Percentiles rank a stretch among this genome's conserved stretches.
Evolutionary conservation across 2,329 filamentous ascomycete genomes (phyloP).

Genomic region (Xylariaceae sp.): DNA sequence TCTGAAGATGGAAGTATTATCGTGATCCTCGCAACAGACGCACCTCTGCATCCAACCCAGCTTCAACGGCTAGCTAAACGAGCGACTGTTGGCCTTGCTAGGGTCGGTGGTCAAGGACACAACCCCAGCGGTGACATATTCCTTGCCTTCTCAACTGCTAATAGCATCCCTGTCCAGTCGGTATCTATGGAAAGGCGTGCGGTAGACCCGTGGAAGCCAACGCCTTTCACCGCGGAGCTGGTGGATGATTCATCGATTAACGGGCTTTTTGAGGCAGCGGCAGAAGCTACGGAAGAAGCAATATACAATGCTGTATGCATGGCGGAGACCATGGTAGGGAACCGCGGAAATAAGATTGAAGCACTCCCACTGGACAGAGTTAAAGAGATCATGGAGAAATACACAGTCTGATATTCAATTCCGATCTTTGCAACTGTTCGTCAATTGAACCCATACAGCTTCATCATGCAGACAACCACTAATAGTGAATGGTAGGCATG

Average conservation of each 20-base stretch:
- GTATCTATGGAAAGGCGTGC: slow-evolving; percentile 40
- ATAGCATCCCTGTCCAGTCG: slow-evolving; percentile 53
- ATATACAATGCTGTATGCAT: slow-evolving; percentile 69
- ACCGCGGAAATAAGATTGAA: slow-evolving; percentile 55
- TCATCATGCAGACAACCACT: no score
- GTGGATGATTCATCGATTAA: slow-evolving; percentile 66
- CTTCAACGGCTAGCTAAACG: slow-evolving; percentile 64
- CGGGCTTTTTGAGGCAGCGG: slow-evolving; percentile 64
- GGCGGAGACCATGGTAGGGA: slow-evolving; percentile 64
- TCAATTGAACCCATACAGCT: background rate
- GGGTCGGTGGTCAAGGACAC: slow-evolving; percentile 65
- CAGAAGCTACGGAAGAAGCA: slow-evolving; percentile 68
- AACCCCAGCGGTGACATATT: slow-evolving; percentile 72
- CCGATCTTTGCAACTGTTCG: background rate
- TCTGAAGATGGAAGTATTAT: slow-evolving; percentile 69
- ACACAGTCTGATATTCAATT: slow-evolving; percentile 28
- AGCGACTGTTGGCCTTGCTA: slow-evolving; percentile 64
- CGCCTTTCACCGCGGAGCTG: slow-evolving; percentile 48
- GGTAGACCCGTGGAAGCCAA: slow-evolving; percentile 50
- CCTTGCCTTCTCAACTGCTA: slow-evolving; percentile 69
- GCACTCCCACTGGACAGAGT: slow-evolving; percentile 55
- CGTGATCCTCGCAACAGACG: slow-evolving; percentile 64
- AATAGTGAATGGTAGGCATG: no score
- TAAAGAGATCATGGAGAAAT: slow-evolving; percentile 53
- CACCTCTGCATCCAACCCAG: slow-evolving; percentile 62